Base-by-base conservation (phyloP, 768 basidiomycete genomes). In the Lactarius psammicola region DNA sequence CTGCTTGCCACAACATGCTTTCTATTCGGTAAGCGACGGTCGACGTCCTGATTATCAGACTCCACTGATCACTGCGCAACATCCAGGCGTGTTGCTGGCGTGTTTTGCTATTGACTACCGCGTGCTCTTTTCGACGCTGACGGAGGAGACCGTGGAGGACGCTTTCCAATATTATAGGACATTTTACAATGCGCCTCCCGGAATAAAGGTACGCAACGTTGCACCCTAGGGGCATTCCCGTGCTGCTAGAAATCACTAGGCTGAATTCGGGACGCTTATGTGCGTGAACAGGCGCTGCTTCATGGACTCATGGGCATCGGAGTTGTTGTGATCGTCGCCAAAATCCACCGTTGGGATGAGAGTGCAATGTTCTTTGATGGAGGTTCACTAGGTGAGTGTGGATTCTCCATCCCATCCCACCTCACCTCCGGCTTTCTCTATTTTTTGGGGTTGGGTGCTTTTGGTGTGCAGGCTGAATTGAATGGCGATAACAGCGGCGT, bases 321-420 rank as follows among this genome's bases (percentile, higher is more conserved):
- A 13, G 74, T 97, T 40, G 70, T 88, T 30, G 89, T 88, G 11
- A 80, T 94, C 59, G 70, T 94, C 11, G 82, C 84, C 56, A 98
- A 97, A 76, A 80, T 97, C 64, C 82, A 90, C 75, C 84, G 81
- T 67, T 97, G 94, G 93, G 87, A 88, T 73, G 95, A 97, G 72
- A 93, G 90, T 70, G 95, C 95, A 9, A 83, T 95, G 78, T 95
- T 92, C 80, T 98, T 98, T 75, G 95, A 98, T 75, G 95, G 95
- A 26, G 87, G 89, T 28, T 87, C 86, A 70, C 76, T 96, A 65
- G 92, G 95, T 95, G 70, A 71, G 85, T 80, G n/a, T 17, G 40
- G 5, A 40, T 40, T 18, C 40, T 23, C 46, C 23, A 13, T 15
- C 26, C 17, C 49, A 2, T 23, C 23, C 36, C 18, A 18, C 49